Evolutionary conservation across 1,284 basidiomycete genomes (phyloP).

Genomic region (Fomitopsis palustris): DNA sequence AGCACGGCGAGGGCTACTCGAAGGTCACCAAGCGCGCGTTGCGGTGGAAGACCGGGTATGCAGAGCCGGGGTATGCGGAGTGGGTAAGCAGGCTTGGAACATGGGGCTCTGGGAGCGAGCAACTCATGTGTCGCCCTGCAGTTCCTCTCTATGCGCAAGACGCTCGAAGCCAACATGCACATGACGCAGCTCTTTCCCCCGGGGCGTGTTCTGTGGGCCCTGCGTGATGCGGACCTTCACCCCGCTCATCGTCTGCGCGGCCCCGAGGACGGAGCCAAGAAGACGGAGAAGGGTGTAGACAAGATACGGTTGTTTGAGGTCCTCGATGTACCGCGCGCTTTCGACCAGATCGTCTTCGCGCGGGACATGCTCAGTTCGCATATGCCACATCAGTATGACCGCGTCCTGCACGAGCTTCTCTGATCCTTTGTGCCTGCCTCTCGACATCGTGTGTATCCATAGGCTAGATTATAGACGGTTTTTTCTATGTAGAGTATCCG

Average conservation of each 20-base stretch:
- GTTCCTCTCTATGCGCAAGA: constrained; percentile 78
- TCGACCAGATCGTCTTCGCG: constrained; percentile 78
- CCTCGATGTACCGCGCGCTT: constrained; percentile 68
- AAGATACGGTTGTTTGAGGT: constrained; percentile 72
- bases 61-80: constrained; percentile 51
- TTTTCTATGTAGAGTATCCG: background rate
- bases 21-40: constrained; percentile 58
- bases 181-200: constrained; percentile 74
- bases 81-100: constrained; percentile 53
- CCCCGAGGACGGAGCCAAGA: constrained; percentile 8
- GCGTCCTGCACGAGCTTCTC: constrained; percentile 57
- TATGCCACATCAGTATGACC: constrained; percentile 42
- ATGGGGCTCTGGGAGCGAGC: background rate
- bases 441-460: background rate
- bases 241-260: constrained; percentile 40
- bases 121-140: constrained; percentile 23
- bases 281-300: constrained; percentile 26
- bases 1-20: constrained; percentile 46
- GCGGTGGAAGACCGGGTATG: constrained; percentile 53
- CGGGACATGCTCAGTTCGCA: constrained; percentile 71
- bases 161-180: constrained; percentile 83
- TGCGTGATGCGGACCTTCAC: constrained; percentile 65
- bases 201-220: constrained; percentile 75
- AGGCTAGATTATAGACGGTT: background rate
- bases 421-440: constrained; percentile 6